Conservation (phyloP, 805 yeast genomes). For the Nakazawaea ambrosiae region DNA sequence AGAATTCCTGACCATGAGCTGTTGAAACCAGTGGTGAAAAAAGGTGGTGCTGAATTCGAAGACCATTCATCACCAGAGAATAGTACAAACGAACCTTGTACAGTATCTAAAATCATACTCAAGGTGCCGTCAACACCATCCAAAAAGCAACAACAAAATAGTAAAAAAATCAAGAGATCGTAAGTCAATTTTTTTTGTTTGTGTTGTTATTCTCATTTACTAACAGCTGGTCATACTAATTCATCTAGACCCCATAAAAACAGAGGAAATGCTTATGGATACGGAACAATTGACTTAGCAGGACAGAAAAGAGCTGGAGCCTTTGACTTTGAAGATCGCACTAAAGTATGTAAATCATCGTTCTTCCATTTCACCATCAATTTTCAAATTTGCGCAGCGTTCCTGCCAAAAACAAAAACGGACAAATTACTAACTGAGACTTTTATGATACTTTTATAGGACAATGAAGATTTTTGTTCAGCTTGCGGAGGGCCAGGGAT, state of each 20-base stretch:
- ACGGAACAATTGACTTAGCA: constrained; percentile 26
- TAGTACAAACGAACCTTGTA: too few relatives aligned
- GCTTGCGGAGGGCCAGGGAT: constrained; percentile 87
- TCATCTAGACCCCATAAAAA: constrained; percentile 2
- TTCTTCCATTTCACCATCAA: background rate
- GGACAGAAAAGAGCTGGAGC: constrained; percentile 24
- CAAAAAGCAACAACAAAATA: background rate
- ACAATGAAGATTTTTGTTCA: constrained; percentile 86
- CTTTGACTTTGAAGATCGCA: constrained; percentile 22
- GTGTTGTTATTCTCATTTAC: background rate
- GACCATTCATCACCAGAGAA: constrained; percentile 10
- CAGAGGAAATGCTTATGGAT: constrained; percentile 34
- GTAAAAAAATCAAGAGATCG: constrained; percentile 10
- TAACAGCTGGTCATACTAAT: background rate
- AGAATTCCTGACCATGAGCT: constrained; percentile 12
- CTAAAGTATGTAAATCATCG: constrained; percentile 21
- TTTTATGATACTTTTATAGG: constrained; percentile 5
- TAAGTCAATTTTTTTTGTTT: constrained; percentile 1
- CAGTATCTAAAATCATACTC: background rate
- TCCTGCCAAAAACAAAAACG: too few relatives aligned
- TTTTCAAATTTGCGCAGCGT: background rate
- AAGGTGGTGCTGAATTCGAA: constrained; percentile 14
- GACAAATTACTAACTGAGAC: constrained; percentile 3
- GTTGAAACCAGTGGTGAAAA: constrained; percentile 11
- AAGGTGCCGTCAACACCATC: constrained; percentile 11